Percentiles rank a stretch among this genome's conserved stretches.
phyloP scores from a whole-genome alignment of 306 rosid species.

The Coriaria nepalensis region DNA sequence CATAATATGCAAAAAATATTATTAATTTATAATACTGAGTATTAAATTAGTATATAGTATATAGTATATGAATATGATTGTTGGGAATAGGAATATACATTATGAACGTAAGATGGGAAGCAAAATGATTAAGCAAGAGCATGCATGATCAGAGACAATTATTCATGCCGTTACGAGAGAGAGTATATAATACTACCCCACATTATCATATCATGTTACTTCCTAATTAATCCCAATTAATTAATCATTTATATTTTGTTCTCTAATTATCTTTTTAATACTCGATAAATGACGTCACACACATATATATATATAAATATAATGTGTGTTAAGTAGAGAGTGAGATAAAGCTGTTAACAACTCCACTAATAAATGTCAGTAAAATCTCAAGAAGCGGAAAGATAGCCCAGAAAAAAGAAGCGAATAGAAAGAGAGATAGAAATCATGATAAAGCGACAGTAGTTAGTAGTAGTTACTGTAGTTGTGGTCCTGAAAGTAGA shows the following conservation, averaged over 20 bases:
- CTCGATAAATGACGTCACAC: too few relatives aligned
- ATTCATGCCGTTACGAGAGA: background rate
- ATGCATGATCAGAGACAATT: conserved; percentile 6
- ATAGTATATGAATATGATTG: conserved; percentile 1
- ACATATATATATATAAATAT: too few relatives aligned
- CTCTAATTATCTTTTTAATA: too few relatives aligned
- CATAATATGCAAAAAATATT: too few relatives aligned
- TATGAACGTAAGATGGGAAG: conserved; percentile 10
- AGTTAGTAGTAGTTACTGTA: background rate
- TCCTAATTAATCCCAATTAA: too few relatives aligned
- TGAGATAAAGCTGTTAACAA: too few relatives aligned
- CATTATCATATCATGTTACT: background rate
- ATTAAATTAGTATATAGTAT: too few relatives aligned
- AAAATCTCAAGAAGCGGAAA: too few relatives aligned
- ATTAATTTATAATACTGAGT: too few relatives aligned
- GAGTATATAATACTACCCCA: conserved; percentile 2
- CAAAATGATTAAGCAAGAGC: conserved; percentile 12
- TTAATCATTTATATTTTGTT: too few relatives aligned
- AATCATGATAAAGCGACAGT: background rate
- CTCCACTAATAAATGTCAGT: too few relatives aligned
- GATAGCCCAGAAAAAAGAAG: background rate
- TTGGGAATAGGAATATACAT: conserved; percentile 4
- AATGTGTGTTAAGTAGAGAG: too few relatives aligned
- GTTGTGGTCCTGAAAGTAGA: conserved; percentile 1
- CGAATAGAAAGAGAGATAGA: background rate